Evolutionary conservation across 768 basidiomycete species (phyloP), one percentile per base, ranked within the genome.

Genomic region (Pleurotus salmoneostramineus): DNA sequence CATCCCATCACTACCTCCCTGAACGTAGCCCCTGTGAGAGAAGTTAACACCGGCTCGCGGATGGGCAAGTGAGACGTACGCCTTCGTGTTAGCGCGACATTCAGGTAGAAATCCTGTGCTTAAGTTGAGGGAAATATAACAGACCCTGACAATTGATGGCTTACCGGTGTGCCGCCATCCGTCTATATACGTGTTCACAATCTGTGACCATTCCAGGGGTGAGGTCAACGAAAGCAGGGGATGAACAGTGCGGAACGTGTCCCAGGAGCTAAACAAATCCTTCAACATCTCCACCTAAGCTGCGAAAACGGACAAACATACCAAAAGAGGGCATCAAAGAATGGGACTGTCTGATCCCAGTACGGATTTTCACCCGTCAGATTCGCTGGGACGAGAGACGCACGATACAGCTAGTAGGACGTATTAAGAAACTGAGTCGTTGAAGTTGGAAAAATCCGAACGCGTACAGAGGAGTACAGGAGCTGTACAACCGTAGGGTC

Each of bases 281-380:
- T 47, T 48, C 48, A 10, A 21, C 10, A 5, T 44, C 10, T 21
- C 6, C 2, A 32, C 10, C 45, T 32, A 49, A 35, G 48, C 35
- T 48, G 6, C 10, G 35, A 7, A n/a, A 17, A n/a, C 12, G n/a
- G 37, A 27, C 3, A 36, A 27, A 59, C 70, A 55, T 50, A 78
- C 80, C 79, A 81, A 66, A 82, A 82, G 34, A 81, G 63, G 1
- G 80, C 76, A 50, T 82, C 80, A 55, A 74, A 82, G 65, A 80
- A 82, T 2, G 80, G 77, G 65, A 71, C 76, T 1, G 68, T 56
- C 5, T 75, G 76, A 0, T 66, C 68, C 80, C 79, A 82, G 60
- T 80, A 80, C 1, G 79, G 80, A 56, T 82, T 82, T 60, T 82
- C 80, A 35, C 63, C 69, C 0, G 80, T 80, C 57, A 79, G 58